phyloP scores from a whole-genome alignment of 129 eudicot genomes.

The Helianthus tuberosus region DNA sequence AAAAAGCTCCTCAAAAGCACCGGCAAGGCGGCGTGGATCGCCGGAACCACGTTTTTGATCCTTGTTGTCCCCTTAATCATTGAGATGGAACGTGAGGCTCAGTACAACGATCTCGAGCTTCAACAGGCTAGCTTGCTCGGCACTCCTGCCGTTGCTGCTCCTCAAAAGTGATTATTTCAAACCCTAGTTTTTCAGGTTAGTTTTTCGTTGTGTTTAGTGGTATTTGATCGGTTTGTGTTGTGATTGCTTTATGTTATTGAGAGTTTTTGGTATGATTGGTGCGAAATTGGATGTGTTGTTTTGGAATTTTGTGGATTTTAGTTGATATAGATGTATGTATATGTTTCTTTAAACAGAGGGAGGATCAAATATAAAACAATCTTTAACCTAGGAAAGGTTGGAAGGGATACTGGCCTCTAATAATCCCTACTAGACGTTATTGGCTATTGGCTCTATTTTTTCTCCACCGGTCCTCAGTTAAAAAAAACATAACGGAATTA shows the following conservation, averaged over 20 bases:
- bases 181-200: constrained; percentile 12
- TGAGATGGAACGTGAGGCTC: constrained; percentile 71
- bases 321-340: too few relatives aligned
- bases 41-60: constrained; percentile 53
- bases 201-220: background rate
- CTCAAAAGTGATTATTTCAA: constrained; percentile 29
- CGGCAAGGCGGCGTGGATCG: constrained; percentile 77
- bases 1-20: constrained; percentile 63
- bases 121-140: constrained; percentile 72
- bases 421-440: background rate
- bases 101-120: constrained; percentile 53
- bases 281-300: too few relatives aligned
- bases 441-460: too few relatives aligned
- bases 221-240: background rate
- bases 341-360: too few relatives aligned
- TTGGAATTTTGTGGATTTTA: too few relatives aligned
- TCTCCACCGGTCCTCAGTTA: too few relatives aligned
- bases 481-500: too few relatives aligned
- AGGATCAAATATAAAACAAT: too few relatives aligned
- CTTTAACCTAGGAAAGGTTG: too few relatives aligned
- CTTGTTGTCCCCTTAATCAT: constrained; percentile 58
- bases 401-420: too few relatives aligned
- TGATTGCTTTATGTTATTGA: too few relatives aligned
- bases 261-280: too few relatives aligned
- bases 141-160: constrained; percentile 36